phyloP scores from a whole-genome alignment of 1,284 basidiomycete genomes.

The Trichosporon coremiiforme region DNA sequence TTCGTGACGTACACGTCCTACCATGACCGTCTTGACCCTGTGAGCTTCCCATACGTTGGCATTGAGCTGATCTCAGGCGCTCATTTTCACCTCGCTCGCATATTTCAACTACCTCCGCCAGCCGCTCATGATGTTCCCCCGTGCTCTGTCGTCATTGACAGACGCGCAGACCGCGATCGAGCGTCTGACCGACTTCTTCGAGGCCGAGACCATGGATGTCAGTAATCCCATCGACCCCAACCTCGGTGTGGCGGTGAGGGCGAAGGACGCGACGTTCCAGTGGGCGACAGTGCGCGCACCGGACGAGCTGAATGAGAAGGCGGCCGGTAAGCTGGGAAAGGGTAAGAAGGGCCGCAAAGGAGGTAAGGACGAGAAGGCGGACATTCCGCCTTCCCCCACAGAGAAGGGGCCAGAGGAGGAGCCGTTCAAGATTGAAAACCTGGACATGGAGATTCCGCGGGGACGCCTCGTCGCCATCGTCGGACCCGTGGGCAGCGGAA shows the following conservation, averaged over 20 bases:
- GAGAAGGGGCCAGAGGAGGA: conserved; percentile 21
- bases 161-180: conserved; percentile 67
- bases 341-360: background rate
- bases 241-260: conserved; percentile 62
- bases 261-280: conserved; percentile 65
- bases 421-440: conserved; percentile 62
- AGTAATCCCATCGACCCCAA: conserved; percentile 58
- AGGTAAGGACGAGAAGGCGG: background rate
- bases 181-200: conserved; percentile 62
- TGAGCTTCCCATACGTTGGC: too few relatives aligned
- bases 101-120: conserved; percentile 70
- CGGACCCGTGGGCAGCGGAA: conserved; percentile 63
- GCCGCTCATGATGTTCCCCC: conserved; percentile 70
- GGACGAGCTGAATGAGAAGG: conserved; percentile 16
- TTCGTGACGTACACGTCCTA: conserved; percentile 71
- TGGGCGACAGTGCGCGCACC: conserved; percentile 57
- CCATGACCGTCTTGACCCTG: conserved; percentile 62
- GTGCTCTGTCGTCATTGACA: conserved; percentile 65
- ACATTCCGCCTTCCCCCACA: background rate
- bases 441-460: conserved; percentile 63
- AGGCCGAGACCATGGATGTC: conserved; percentile 62
- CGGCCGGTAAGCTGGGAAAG: background rate
- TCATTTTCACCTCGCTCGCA: conserved; percentile 71
- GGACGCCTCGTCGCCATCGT: conserved; percentile 68
- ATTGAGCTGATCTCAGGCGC: too few relatives aligned